Evolutionary conservation across 768 basidiomycete genomes (phyloP).

Genomic region (Mycena maculata): DNA sequence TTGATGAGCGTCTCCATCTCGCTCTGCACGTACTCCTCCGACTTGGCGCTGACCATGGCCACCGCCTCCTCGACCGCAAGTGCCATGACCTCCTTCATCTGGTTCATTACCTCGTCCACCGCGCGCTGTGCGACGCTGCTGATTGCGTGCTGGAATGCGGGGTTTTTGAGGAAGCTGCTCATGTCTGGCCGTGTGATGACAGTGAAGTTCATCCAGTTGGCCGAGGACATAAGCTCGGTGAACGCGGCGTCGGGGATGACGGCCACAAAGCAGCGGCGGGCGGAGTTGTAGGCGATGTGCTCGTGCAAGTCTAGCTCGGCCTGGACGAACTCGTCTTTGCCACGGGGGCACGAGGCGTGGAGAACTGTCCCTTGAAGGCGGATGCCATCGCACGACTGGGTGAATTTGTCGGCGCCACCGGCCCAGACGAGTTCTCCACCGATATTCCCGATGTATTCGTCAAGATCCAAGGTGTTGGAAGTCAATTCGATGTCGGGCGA

Average conservation of each 20-base stretch:
- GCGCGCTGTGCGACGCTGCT: not conserved
- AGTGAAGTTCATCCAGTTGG: conserved; percentile 15
- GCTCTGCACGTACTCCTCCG: not conserved
- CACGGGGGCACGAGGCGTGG: not conserved
- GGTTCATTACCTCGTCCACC: not conserved
- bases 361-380: not conserved
- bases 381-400: not conserved
- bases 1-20: conserved; percentile 8
- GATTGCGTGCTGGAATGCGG: conserved; percentile 8
- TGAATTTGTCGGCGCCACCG: not conserved
- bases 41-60: not conserved
- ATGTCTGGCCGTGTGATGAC: conserved; percentile 9
- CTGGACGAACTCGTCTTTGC: not conserved
- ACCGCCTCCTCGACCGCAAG: conserved; percentile 3
- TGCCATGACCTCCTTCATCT: not conserved
- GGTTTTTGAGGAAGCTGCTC: not conserved
- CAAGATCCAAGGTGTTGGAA: not conserved
- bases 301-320: not conserved
- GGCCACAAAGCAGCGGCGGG: not conserved
- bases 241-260: not conserved
- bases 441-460: conserved; percentile 8
- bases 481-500: not conserved
- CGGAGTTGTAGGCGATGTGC: not conserved
- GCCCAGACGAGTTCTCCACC: conserved; percentile 10
- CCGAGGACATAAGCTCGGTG: no score